These are phyloP conservation scores for Aspergillus saccharolyticus DNA, from an alignment of 495 filamentous ascomycete genomes.

Conservation along the genomic window DNA sequence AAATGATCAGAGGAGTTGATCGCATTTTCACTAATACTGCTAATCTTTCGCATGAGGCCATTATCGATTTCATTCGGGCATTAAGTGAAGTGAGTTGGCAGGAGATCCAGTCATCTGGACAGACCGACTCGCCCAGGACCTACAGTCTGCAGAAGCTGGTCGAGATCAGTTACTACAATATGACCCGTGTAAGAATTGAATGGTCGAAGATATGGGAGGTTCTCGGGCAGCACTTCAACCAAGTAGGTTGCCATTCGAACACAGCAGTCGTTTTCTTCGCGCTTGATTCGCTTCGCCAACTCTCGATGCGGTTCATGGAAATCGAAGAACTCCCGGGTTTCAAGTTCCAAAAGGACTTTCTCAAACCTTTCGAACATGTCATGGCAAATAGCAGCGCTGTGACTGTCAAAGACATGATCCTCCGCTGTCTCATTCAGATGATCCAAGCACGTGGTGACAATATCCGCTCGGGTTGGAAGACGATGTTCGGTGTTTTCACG, in stretches of 20 bases:
- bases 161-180: slow-evolving; percentile 99
- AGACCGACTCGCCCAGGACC: slow-evolving; percentile 88
- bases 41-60: slow-evolving; percentile 87
- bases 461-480: slow-evolving; percentile 96
- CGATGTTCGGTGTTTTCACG: slow-evolving; percentile 98
- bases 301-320: slow-evolving; percentile 98
- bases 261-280: slow-evolving; percentile 96
- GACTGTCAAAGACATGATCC: slow-evolving; percentile 94
- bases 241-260: slow-evolving; percentile 92
- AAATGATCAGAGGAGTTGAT: slow-evolving; percentile 89
- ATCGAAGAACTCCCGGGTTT: slow-evolving; percentile 96
- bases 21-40: slow-evolving; percentile 94
- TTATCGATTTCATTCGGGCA: slow-evolving; percentile 93
- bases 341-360: slow-evolving; percentile 99
- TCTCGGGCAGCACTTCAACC: slow-evolving; percentile 94
- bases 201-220: slow-evolving; percentile 98
- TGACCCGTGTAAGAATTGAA: slow-evolving; percentile 95
- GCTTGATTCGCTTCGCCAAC: slow-evolving; percentile 85
- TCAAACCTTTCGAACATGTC: slow-evolving; percentile 97
- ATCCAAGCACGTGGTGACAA: slow-evolving; percentile 94
- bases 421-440: slow-evolving; percentile 98
- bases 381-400: slow-evolving; percentile 87
- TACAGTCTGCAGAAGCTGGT: slow-evolving; percentile 98
- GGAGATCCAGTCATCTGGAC: slow-evolving; percentile 93
- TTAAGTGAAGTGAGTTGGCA: slow-evolving; percentile 98